Percentiles rank a stretch among this genome's conserved stretches.
Evolutionary conservation across 2,329 filamentous ascomycete species (phyloP).

Genomic region (Lasiodiplodia gonubiensis): DNA sequence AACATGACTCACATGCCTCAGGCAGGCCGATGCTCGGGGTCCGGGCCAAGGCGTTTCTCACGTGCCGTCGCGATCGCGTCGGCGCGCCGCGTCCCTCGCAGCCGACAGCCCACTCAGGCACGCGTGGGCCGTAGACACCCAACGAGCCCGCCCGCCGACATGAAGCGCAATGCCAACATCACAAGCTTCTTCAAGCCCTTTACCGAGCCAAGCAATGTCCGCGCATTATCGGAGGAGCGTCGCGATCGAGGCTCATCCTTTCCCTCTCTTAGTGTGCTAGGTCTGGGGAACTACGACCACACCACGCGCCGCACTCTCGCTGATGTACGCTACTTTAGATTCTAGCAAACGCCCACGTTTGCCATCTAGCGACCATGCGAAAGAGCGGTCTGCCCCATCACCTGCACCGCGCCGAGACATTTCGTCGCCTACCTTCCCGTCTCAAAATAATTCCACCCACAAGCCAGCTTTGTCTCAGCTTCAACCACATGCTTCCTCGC

Average conservation of each 20-base stretch:
- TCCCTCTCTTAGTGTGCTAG: slow-evolving; percentile 7
- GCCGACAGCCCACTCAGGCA: neutral
- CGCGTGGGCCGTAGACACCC: neutral
- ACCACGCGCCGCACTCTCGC: neutral
- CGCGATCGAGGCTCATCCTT: slow-evolving; percentile 16
- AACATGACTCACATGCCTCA: neutral
- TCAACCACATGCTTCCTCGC: neutral
- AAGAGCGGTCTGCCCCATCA: neutral
- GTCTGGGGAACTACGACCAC: neutral
- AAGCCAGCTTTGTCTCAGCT: neutral
- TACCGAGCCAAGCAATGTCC: slow-evolving; percentile 38
- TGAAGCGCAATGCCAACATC: slow-evolving; percentile 43
- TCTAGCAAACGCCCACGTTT: neutral
- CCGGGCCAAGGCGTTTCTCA: slow-evolving; percentile 4
- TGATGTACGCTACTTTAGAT: slow-evolving; percentile 3
- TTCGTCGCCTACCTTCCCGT: neutral
- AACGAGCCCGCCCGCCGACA: neutral
- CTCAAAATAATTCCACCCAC: neutral
- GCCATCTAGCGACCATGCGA: neutral
- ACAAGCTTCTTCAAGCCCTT: slow-evolving; percentile 55
- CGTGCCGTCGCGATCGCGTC: slow-evolving; percentile 5
- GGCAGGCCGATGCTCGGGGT: neutral
- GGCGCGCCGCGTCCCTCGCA: slow-evolving; percentile 4
- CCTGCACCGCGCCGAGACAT: neutral
- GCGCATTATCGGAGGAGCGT: slow-evolving; percentile 5